Evolutionary conservation across 306 rosid genomes (phyloP).

Genomic region (Coriaria nepalensis): DNA sequence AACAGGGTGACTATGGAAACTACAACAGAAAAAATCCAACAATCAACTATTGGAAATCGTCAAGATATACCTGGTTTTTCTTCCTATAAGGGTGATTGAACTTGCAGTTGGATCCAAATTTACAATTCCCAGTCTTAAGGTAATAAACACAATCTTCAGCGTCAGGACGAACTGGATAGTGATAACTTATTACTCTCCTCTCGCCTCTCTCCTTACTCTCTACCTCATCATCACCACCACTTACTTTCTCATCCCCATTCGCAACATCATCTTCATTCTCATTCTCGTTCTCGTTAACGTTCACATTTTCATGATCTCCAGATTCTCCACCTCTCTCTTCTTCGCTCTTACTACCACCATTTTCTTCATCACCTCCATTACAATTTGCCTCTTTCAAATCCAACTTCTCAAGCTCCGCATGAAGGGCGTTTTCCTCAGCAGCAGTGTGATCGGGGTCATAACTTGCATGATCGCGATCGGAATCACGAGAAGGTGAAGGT

Average conservation of each 20-base stretch:
- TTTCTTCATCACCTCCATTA: slow-evolving; percentile 14
- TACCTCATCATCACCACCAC: slow-evolving; percentile 13
- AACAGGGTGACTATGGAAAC: too few relatives aligned
- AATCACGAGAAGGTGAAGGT: slow-evolving; percentile 11
- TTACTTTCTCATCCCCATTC: slow-evolving; percentile 20
- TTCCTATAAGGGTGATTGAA: slow-evolving; percentile 72
- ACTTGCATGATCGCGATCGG: slow-evolving; percentile 27
- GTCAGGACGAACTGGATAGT: slow-evolving; percentile 74
- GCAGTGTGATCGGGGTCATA: slow-evolving; percentile 23
- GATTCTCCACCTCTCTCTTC: slow-evolving; percentile 14
- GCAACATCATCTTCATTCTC: slow-evolving; percentile 28
- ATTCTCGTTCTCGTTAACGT: slow-evolving; percentile 11
- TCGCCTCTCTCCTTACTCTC: slow-evolving; percentile 12
- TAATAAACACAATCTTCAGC: slow-evolving; percentile 86
- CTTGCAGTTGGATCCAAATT: slow-evolving; percentile 79
- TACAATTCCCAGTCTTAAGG: slow-evolving; percentile 76
- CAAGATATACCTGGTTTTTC: slow-evolving; percentile 40
- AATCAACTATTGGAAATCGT: too few relatives aligned
- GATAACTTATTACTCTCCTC: slow-evolving; percentile 15
- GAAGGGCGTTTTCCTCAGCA: not conserved
- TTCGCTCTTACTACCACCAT: slow-evolving; percentile 16
- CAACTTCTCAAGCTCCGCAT: slow-evolving; percentile 13
- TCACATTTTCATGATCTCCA: slow-evolving; percentile 14
- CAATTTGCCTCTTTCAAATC: slow-evolving; percentile 21
- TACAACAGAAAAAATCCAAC: too few relatives aligned